Conservation (phyloP, 2,329 filamentous ascomycete genomes). For the Colletotrichum tabaci region DNA sequence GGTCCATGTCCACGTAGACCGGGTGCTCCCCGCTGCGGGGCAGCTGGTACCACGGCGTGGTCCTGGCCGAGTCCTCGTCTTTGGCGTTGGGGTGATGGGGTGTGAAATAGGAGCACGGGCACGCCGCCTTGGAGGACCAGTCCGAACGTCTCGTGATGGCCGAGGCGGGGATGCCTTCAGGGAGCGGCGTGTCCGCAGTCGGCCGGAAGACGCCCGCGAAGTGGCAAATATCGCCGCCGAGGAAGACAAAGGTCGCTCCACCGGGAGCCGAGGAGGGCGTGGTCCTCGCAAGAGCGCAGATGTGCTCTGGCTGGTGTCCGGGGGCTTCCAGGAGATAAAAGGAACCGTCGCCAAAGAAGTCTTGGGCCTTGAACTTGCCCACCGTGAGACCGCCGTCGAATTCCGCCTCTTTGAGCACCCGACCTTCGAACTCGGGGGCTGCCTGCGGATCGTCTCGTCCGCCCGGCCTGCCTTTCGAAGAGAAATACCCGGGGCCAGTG, state of each 20-base stretch:
- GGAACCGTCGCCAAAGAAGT: slow-evolving; percentile 58
- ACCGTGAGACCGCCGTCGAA: slow-evolving; percentile 44
- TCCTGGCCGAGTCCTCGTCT: background rate
- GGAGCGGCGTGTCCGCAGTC: slow-evolving; percentile 1
- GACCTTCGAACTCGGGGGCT: slow-evolving; percentile 40
- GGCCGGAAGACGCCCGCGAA: slow-evolving; percentile 40
- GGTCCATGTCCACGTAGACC: slow-evolving; percentile 31
- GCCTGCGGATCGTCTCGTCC: slow-evolving; percentile 24
- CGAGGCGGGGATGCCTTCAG: slow-evolving; percentile 19
- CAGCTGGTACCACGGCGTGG: slow-evolving; percentile 27
- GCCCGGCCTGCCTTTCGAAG: slow-evolving; percentile 17
- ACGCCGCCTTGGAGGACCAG: slow-evolving; percentile 14
- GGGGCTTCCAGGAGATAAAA: slow-evolving; percentile 57
- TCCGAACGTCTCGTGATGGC: slow-evolving; percentile 18
- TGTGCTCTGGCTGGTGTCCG: slow-evolving; percentile 44
- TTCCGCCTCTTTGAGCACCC: slow-evolving; percentile 39
- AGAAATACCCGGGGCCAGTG: slow-evolving; percentile 46
- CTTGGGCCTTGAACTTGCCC: slow-evolving; percentile 56
- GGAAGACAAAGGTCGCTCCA: slow-evolving; percentile 43
- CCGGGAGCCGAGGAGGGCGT: slow-evolving; percentile 36
- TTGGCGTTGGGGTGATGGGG: slow-evolving; percentile 23
- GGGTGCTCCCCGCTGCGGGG: slow-evolving; percentile 13
- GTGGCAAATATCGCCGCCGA: slow-evolving; percentile 46
- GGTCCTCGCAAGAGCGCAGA: slow-evolving; percentile 44
- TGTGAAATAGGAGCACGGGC: slow-evolving; percentile 36